Conservation (phyloP, 257 asterid genomes). For the Plantago elongata region DNA sequence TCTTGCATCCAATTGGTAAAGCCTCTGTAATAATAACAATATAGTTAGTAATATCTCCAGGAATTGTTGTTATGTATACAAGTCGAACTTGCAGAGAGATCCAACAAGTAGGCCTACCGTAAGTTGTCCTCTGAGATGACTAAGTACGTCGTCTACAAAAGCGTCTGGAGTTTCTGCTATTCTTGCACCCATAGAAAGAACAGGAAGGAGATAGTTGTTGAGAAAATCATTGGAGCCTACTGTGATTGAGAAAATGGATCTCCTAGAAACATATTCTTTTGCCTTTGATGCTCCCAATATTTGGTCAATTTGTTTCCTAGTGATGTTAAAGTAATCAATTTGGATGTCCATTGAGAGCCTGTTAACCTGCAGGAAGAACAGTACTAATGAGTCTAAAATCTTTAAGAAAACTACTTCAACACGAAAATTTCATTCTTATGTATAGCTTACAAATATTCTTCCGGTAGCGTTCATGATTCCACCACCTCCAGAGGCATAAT, state of each 20-base stretch:
- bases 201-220: constrained; percentile 83
- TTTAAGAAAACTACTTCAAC: neutral
- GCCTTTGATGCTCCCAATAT: constrained; percentile 67
- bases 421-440: neutral
- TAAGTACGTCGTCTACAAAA: constrained; percentile 60
- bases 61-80: too few relatives aligned
- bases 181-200: constrained; percentile 68
- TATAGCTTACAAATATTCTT: constrained; percentile 59
- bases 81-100: too few relatives aligned
- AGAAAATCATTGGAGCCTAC: constrained; percentile 90
- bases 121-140: constrained; percentile 63
- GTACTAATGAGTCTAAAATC: neutral
- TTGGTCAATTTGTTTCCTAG: constrained; percentile 59
- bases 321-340: constrained; percentile 82
- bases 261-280: constrained; percentile 47
- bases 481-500: constrained; percentile 95
- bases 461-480: constrained; percentile 94
- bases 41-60: too few relatives aligned
- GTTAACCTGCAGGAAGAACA: constrained; percentile 24
- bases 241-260: constrained; percentile 74
- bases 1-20: constrained; percentile 65
- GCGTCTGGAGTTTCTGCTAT: constrained; percentile 56
- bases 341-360: constrained; percentile 92
- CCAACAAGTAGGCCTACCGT: constrained; percentile 38
- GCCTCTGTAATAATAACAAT: constrained; percentile 45